phyloP scores from a whole-genome alignment of 2,329 filamentous ascomycete species.

The Trichothecium roseum region DNA sequence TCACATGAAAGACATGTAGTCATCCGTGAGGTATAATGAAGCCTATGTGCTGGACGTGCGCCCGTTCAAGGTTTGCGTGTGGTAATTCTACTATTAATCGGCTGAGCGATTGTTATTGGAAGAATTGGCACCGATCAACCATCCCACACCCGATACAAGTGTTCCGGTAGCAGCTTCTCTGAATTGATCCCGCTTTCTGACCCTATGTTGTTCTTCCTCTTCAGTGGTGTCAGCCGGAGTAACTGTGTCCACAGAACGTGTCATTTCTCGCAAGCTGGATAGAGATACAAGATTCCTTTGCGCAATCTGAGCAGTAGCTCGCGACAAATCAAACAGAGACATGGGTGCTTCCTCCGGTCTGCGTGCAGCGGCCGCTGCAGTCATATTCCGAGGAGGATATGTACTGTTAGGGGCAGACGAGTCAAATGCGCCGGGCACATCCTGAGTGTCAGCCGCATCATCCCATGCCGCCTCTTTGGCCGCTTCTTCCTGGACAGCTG shows the following conservation, averaged over 20 bases:
- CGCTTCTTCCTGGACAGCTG: conserved; percentile 54
- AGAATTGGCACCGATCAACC: conserved; percentile 50
- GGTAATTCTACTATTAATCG: too few relatives aligned
- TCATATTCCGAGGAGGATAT: conserved; percentile 20
- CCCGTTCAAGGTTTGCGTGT: too few relatives aligned
- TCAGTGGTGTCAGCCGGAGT: conserved; percentile 12
- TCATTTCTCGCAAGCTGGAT: conserved; percentile 33
- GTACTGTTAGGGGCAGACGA: conserved; percentile 14
- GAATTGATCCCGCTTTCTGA: conserved; percentile 63
- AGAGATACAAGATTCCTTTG: conserved; percentile 47
- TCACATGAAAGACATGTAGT: too few relatives aligned
- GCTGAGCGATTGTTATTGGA: too few relatives aligned
- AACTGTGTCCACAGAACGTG: conserved; percentile 6
- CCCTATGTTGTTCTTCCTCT: conserved; percentile 24
- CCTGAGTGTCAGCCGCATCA: conserved; percentile 46
- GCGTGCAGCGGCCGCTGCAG: conserved; percentile 21
- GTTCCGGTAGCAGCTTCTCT: conserved; percentile 58
- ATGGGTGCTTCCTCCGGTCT: conserved; percentile 47
- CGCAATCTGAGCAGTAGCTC: conserved; percentile 48
- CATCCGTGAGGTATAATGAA: too few relatives aligned
- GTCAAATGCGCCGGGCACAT: conserved; percentile 46
- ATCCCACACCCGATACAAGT: conserved; percentile 55
- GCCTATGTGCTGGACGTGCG: too few relatives aligned
- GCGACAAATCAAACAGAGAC: conserved; percentile 54
- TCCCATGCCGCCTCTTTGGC: conserved; percentile 63